These are phyloP conservation scores for Arthrobotrys pseudoclavata DNA, from an alignment of 2,329 filamentous ascomycete species.

Conservation along the genomic window DNA sequence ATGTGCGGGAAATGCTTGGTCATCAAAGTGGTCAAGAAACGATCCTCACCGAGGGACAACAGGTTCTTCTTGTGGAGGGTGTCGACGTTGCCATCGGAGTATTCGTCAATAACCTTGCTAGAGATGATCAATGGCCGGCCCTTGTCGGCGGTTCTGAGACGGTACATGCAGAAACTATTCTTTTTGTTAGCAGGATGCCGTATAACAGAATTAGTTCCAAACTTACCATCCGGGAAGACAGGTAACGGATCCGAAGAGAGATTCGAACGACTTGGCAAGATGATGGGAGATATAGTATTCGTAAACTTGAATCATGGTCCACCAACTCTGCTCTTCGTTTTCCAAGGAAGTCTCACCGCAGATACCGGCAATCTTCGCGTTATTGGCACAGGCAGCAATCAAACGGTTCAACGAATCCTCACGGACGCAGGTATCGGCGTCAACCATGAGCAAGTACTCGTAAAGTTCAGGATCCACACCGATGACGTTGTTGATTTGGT, in stretches of 20 bases:
- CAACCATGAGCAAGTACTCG: conserved; percentile 96
- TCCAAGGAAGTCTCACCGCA: conserved; percentile 96
- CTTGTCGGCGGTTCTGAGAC: conserved; percentile 90
- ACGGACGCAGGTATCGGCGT: conserved; percentile 93
- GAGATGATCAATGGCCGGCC: conserved; percentile 95
- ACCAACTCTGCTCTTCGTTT: conserved; percentile 95
- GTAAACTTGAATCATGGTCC: conserved; percentile 99
- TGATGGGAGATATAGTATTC: conserved; percentile 99
- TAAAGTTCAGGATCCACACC: conserved; percentile 97
- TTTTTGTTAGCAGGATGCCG: conserved; percentile 8
- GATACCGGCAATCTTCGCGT: conserved; percentile 96
- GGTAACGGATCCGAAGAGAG: conserved; percentile 95
- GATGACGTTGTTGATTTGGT: conserved; percentile 99
- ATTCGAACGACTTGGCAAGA: conserved; percentile 96
- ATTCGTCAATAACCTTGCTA: conserved; percentile 87
- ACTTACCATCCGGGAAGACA: conserved; percentile 98
- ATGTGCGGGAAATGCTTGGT: conserved; percentile 96
- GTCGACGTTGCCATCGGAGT: conserved; percentile 88
- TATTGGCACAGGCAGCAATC: conserved; percentile 91
- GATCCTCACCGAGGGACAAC: conserved; percentile 93
- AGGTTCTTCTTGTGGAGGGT: conserved; percentile 96
- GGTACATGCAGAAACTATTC: conserved; percentile 97
- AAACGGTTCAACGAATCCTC: conserved; percentile 94
- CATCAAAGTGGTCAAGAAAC: conserved; percentile 96
- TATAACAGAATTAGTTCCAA: conserved; percentile 9